Evolutionary conservation across 345 rosid genomes (phyloP), one percentile per base, ranked within the genome.

Genomic region (Kandelia obovata): DNA sequence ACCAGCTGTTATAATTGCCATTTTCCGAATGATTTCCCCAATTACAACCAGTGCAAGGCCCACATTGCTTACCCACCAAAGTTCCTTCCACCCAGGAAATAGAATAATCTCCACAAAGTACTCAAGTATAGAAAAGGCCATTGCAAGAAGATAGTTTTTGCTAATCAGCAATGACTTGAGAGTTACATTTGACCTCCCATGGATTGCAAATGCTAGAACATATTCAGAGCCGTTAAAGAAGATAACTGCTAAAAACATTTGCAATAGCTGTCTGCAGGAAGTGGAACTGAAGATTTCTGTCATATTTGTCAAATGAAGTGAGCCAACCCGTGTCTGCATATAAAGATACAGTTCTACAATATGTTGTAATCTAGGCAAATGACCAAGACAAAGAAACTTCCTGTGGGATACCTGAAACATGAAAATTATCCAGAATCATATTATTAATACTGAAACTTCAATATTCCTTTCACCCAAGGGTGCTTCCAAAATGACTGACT

Each of bases 1-100:
- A n/a, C 92, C 92, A 0, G 96, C 96, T 6, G 92, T 90, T 70
- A 88, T 71, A 61, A 88, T 81, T 0, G 90, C 94, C 53, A 76
- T 62, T 71, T 87, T 90, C 32, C 90, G 73, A 30, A 87, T 77
- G 59, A 85, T 39, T 75, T 90, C 91, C 30, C 93, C 96, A 5
- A 74, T 7, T 11, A 80, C 0, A n/a, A 88, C 84, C 82, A 81
- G 63, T 25, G 57, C 58, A 37, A 90, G 88, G 43, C 93, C 96
- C 1, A 71, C 16, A 68, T 82, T 80, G 80, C 87, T 86, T 37
- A 88, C 26, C 90, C 86, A 83, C 91, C 91, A 80, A 61, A 70
- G 72, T 68, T 83, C 83, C 74, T 90, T 90, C 74, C 85, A 39
- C 20, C 72, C 80, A 16, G 93, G 91, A 77, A 90, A 82, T 25